Evolutionary conservation across 306 rosid species (phyloP).

Genomic region (Prunus armeniaca): DNA sequence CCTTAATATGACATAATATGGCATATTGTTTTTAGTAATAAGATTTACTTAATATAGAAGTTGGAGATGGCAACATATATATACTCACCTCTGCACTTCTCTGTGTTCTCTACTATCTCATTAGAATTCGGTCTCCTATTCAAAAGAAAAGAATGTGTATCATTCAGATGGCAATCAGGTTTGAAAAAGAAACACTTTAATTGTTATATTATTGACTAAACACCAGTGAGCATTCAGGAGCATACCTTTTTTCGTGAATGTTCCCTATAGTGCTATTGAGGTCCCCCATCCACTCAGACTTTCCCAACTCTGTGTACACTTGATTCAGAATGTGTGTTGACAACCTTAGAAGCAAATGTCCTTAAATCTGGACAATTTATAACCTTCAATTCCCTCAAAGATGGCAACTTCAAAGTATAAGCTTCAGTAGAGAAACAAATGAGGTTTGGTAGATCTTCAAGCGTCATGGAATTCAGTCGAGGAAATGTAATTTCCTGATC

Average conservation of each 20-base stretch:
- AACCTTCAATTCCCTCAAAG: not conserved
- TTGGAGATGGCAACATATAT: no score
- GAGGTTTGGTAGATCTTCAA: not conserved
- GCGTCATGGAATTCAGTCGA: not conserved
- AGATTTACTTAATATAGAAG: no score
- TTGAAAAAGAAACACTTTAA: no score
- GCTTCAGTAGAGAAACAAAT: not conserved
- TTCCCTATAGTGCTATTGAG: not conserved
- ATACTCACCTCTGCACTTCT: no score
- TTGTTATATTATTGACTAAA: no score
- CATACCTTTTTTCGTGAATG: not conserved
- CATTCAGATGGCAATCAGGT: no score
- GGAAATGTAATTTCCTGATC: not conserved
- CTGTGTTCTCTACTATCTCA: no score
- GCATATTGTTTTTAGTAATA: no score
- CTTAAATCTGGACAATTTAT: fast-evolving
- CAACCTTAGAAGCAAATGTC: not conserved
- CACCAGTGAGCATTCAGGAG: not conserved
- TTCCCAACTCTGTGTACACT: not conserved
- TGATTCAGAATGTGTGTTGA: not conserved
- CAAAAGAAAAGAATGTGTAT: no score
- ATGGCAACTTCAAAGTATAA: not conserved
- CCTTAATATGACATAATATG: no score
- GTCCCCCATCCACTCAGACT: not conserved
- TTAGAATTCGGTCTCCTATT: no score